phyloP scores from a whole-genome alignment of 352 stramenopile genomes.

The Pilasporangium apinafurcum region DNA sequence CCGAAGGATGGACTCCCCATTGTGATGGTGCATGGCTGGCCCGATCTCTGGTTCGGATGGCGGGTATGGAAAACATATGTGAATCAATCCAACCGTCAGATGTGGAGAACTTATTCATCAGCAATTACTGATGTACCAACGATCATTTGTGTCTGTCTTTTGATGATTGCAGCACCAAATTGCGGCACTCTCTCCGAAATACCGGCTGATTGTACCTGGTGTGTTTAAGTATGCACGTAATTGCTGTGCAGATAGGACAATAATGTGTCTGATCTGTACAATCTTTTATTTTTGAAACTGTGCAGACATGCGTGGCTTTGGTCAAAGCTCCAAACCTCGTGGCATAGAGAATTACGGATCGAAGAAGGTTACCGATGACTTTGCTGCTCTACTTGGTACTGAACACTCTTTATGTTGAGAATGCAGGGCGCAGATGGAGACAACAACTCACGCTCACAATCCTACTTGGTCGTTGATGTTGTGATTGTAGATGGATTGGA shows the following conservation, averaged over 20 bases:
- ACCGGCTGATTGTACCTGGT: conserved; percentile 54
- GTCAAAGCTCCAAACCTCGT: conserved; percentile 39
- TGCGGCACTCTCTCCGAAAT: conserved; percentile 27
- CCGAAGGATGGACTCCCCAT: conserved; percentile 36
- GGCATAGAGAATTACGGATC: conserved; percentile 41
- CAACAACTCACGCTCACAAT: not conserved
- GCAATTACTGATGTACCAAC: too few relatives aligned
- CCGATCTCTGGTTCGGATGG: conserved; percentile 74
- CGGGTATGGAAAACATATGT: too few relatives aligned
- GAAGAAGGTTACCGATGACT: conserved; percentile 53
- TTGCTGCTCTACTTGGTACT: conserved; percentile 38
- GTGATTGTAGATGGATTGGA: conserved; percentile 41
- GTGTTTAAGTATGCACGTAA: not conserved
- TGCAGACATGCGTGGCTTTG: conserved; percentile 57
- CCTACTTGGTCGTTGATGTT: not conserved
- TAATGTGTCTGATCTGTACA: not conserved
- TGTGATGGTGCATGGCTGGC: conserved; percentile 69
- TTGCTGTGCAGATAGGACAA: not conserved
- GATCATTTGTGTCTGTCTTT: conserved; percentile 4
- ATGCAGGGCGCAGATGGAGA: not conserved
- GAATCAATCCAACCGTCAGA: too few relatives aligned
- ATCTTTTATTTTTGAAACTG: not conserved
- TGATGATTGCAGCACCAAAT: conserved; percentile 42
- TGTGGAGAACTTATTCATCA: too few relatives aligned
- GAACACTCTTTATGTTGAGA: not conserved